A percentile compares a stretch with the other conserved stretches of the same genome.
These are phyloP conservation scores for Penicillium sp. DNA, from an alignment of 2,329 filamentous ascomycete species.

Conservation along the genomic window DNA sequence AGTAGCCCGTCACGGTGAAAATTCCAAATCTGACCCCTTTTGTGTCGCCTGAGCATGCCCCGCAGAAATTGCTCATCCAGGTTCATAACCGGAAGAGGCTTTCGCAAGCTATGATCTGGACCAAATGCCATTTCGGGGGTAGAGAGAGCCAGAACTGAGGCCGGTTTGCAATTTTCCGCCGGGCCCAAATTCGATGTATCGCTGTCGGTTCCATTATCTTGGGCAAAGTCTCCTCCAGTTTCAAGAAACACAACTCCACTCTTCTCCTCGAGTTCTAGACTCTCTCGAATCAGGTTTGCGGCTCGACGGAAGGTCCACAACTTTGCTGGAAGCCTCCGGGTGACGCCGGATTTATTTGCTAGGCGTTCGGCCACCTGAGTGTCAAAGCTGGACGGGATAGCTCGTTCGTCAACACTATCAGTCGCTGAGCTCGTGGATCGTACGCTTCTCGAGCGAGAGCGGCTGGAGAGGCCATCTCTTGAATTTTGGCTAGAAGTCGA, in stretches of 20 bases:
- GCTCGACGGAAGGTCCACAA: conserved; percentile 26
- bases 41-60: neutral
- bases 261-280: conserved; percentile 18
- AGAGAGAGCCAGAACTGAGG: neutral
- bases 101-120: neutral
- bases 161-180: neutral
- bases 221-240: neutral
- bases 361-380: neutral
- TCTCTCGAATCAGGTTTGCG: conserved; percentile 27
- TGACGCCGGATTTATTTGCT: neutral
- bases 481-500: neutral
- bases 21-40: conserved; percentile 1
- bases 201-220: neutral
- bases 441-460: neutral
- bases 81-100: neutral
- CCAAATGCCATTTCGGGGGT: neutral
- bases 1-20: conserved; percentile 1
- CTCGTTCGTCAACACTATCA: conserved; percentile 1
- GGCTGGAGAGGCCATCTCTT: neutral
- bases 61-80: neutral
- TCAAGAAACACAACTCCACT: conserved; percentile 22
- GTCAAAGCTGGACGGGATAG: neutral
- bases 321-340: conserved; percentile 9
- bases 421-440: neutral
- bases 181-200: neutral